Evolutionary conservation across 192 early-diverging fungal genomes (phyloP).

Genomic region (Chytriomyces hyalinus): DNA sequence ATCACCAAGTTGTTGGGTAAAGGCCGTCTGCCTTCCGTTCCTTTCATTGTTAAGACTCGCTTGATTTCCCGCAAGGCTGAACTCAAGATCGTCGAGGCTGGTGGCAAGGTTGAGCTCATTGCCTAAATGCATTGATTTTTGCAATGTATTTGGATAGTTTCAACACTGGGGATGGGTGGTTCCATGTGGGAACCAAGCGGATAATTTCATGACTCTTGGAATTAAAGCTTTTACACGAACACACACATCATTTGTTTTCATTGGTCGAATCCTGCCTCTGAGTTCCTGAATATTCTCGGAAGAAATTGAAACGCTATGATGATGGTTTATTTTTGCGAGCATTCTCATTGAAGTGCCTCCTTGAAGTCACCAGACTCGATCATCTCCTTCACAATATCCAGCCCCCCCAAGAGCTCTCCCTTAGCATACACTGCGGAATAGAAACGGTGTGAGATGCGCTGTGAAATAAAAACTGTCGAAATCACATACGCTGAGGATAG

Average conservation of each 20-base stretch:
- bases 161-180: neutral
- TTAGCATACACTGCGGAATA: slow-evolving; percentile 71
- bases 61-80: slow-evolving; percentile 91
- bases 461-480: slow-evolving; percentile 1
- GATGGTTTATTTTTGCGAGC: neutral
- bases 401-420: slow-evolving; percentile 90
- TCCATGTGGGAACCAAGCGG: too few species aligned
- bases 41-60: slow-evolving; percentile 95
- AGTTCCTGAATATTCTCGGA: too few species aligned
- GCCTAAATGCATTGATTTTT: slow-evolving; percentile 46
- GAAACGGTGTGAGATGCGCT: neutral
- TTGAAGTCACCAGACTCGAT: slow-evolving; percentile 54
- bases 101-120: slow-evolving; percentile 74
- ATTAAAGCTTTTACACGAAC: too few species aligned
- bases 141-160: neutral
- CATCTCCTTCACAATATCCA: slow-evolving; percentile 96
- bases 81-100: slow-evolving; percentile 98
- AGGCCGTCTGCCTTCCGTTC: slow-evolving; percentile 84
- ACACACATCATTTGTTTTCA: too few species aligned
- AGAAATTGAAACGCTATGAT: neutral
- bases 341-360: neutral
- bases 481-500: slow-evolving; percentile 52
- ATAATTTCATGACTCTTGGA: too few species aligned
- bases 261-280: too few species aligned
- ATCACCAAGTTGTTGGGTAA: slow-evolving; percentile 97